These are phyloP conservation scores for Auriculariales sp. DNA, from an alignment of 768 basidiomycete species.

Conservation along the genomic window DNA sequence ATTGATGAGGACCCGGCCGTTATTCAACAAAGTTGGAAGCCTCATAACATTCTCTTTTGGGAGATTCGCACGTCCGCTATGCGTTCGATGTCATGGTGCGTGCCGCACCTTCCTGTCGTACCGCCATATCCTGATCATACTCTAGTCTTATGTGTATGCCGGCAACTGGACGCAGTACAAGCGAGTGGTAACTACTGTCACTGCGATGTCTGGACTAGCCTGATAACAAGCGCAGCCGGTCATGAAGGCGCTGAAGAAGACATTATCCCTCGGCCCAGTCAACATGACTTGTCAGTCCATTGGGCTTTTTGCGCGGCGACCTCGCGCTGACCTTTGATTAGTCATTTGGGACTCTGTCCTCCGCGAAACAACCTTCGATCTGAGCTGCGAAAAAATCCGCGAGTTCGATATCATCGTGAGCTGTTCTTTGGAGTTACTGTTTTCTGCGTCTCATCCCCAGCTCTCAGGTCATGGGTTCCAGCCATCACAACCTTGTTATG, in stretches of 20 bases:
- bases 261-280: not conserved
- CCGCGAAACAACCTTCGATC: not conserved
- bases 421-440: not conserved
- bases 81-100: not conserved
- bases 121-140: not conserved
- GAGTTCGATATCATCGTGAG: not conserved
- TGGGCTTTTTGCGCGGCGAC: not conserved
- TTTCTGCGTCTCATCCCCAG: not conserved
- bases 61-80: not conserved
- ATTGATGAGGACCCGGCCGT: not conserved
- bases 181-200: not conserved
- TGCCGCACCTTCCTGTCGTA: not conserved
- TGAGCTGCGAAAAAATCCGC: not conserved
- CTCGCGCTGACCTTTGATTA: not conserved
- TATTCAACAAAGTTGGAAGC: not conserved
- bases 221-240: not conserved
- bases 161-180: not conserved
- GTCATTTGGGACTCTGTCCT: slow-evolving; percentile 1
- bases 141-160: not conserved
- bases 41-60: not conserved
- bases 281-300: not conserved
- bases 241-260: slow-evolving; percentile 1
- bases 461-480: not conserved
- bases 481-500: not conserved
- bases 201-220: not conserved